phyloP scores from a whole-genome alignment of 805 yeast species.

The Kuraishia borneana region DNA sequence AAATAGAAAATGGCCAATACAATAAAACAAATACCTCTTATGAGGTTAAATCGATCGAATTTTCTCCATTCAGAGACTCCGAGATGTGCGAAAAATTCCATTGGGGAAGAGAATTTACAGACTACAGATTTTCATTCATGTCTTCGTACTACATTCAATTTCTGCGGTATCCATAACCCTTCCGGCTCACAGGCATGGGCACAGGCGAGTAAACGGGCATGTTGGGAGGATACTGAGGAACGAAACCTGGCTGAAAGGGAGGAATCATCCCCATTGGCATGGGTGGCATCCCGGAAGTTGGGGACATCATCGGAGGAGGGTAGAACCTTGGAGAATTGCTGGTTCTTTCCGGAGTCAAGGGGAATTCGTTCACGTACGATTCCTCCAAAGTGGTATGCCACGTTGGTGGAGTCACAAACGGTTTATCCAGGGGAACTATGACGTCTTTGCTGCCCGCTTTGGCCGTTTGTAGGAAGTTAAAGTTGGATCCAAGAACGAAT shows the following conservation, averaged over 20 bases:
- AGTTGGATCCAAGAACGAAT: conserved; percentile 26
- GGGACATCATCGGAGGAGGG: conserved; percentile 3
- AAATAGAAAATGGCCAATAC: conserved; percentile 9
- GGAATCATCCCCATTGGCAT: background rate
- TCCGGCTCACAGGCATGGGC: too few species aligned
- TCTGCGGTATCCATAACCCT: too few species aligned
- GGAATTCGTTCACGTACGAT: conserved; percentile 41
- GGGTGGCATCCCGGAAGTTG: conserved; percentile 4
- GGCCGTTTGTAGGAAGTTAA: conserved; percentile 42
- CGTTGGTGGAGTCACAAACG: conserved; percentile 68
- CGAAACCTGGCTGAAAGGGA: conserved; percentile 1
- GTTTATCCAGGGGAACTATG: conserved; percentile 39
- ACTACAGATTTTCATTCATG: too few species aligned
- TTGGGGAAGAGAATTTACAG: conserved; percentile 3
- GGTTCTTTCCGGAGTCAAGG: conserved; percentile 21
- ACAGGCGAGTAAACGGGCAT: too few species aligned
- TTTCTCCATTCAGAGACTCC: background rate
- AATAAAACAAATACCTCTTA: conserved; percentile 2
- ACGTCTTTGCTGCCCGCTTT: conserved; percentile 18
- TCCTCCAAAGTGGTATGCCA: conserved; percentile 56
- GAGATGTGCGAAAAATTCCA: background rate
- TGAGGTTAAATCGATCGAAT: background rate
- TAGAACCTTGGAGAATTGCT: background rate
- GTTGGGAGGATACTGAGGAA: too few species aligned
- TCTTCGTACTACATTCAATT: too few species aligned